Evolutionary conservation across 2,329 filamentous ascomycete species (phyloP).

Genomic region (Fusarium kyushuense): DNA sequence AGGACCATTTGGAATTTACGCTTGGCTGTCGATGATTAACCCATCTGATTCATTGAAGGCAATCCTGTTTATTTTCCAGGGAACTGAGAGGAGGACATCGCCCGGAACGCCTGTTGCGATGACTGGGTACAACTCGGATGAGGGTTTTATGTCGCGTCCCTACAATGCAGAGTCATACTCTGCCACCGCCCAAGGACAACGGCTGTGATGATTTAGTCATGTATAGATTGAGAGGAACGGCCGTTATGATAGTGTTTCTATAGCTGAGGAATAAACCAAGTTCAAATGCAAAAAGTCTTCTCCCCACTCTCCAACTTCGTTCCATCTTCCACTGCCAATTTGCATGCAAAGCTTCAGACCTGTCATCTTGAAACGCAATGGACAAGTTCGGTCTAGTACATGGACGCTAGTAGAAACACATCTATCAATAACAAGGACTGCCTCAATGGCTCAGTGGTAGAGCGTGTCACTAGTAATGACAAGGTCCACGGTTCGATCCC

Average conservation of each 20-base stretch:
- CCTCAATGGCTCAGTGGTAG: slow-evolving; percentile 36
- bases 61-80: slow-evolving; percentile 27
- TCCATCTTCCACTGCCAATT: not conserved
- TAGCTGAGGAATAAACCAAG: not conserved
- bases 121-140: slow-evolving; percentile 15
- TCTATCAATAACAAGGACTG: not conserved
- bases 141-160: slow-evolving; percentile 5
- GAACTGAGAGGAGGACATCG: not conserved
- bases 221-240: not conserved
- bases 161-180: slow-evolving; percentile 17
- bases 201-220: not conserved
- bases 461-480: slow-evolving; percentile 40
- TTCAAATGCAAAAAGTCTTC: not conserved
- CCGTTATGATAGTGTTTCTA: not conserved
- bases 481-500: slow-evolving; percentile 38
- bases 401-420: rapidly evolving
- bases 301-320: not conserved
- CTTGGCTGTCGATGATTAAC: slow-evolving; percentile 38
- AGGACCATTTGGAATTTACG: slow-evolving; percentile 27
- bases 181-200: not conserved
- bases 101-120: slow-evolving; percentile 6
- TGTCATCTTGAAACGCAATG: not conserved
- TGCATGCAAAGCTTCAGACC: not conserved
- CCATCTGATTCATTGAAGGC: slow-evolving; percentile 32
- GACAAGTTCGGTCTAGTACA: not conserved